Evolutionary conservation across 148 eudicot species (phyloP), one percentile per base, ranked within the genome.

Genomic region (Mesembryanthemum crystallinum): DNA sequence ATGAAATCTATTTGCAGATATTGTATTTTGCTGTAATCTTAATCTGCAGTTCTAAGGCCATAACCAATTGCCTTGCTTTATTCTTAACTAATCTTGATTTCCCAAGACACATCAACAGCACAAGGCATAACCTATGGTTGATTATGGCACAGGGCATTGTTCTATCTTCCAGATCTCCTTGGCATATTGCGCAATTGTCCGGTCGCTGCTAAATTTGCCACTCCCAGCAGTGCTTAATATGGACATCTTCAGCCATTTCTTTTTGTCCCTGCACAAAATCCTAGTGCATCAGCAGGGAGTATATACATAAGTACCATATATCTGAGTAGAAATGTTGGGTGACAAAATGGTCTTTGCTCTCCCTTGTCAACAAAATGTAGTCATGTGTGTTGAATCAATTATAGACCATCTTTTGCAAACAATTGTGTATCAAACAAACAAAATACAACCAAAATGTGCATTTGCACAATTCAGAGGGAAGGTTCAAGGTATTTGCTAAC

Each of bases 121-220:
- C 9, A 45, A 45, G 14, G 14, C 14, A 45, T 45, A 45, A 13
- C 49, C 49, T 8, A 11, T 45, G 49, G 49, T 45, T 13, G 15
- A 8, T 83, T 55, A 89, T 71, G 97, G 89, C 37, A 91, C 87
- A 23, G 81, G 87, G 83, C 93, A 91, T 73, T 84, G 85, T 72
- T 89, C 81, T 25, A 92, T 96, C 78, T 87, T 89, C 99, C 99
- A 96, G 35, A 91, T 92, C 72, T 96, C 92, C 74, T 84, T 92
- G 0, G 97, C 99, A 32, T 96, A 96, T 76, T 96, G 98, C n/a
- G 90, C 80, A 54, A 92, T 96, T 39, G 99, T 96, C 27, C 97
- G 85, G 78, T 92, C 99, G 60, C 99, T 96, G 83, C 99, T 92
- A 78, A 96, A 96, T 75, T 92, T 92, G 30, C 99, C 98, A 78